Percentiles rank a stretch among this genome's conserved stretches.
Evolutionary conservation across 805 yeast genomes (phyloP).

Genomic region (Schwanniomyces pseudopolymorphus): DNA sequence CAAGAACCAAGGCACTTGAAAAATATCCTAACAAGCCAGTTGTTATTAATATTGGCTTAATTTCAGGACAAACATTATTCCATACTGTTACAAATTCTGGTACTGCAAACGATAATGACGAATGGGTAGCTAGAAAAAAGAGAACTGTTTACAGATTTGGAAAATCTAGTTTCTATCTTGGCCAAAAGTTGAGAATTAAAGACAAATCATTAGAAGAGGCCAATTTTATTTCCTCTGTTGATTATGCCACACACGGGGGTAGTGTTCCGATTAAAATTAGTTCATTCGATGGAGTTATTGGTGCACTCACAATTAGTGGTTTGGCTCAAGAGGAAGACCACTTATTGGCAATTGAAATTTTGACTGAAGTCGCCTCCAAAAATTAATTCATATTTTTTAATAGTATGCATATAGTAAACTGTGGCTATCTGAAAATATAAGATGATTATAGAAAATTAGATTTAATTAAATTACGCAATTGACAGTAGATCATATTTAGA

Average conservation of each 20-base stretch:
- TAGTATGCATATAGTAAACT: neutral
- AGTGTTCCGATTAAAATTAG: slow-evolving; percentile 48
- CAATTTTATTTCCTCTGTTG: slow-evolving; percentile 38
- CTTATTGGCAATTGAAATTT: slow-evolving; percentile 40
- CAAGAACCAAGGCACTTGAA: slow-evolving; percentile 33
- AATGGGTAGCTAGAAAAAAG: slow-evolving; percentile 52
- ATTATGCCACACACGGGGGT: slow-evolving; percentile 58
- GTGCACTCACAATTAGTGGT: slow-evolving; percentile 55
- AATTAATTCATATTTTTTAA: neutral
- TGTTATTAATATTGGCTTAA: slow-evolving; percentile 48
- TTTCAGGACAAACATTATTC: slow-evolving; percentile 48
- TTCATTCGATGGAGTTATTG: slow-evolving; percentile 38
- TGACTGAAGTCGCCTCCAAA: slow-evolving; percentile 8
- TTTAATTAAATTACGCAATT: neutral
- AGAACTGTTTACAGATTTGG: slow-evolving; percentile 49
- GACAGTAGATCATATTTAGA: neutral
- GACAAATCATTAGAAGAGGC: slow-evolving; percentile 37
- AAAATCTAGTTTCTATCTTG: slow-evolving; percentile 48
- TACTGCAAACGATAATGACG: slow-evolving; percentile 49
- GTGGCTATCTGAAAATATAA: neutral
- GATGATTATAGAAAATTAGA: too few relatives aligned
- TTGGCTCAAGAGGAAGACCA: slow-evolving; percentile 57
- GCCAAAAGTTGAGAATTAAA: slow-evolving; percentile 38
- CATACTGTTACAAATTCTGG: slow-evolving; percentile 40
- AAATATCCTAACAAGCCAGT: slow-evolving; percentile 30